Evolutionary conservation across 2,329 filamentous ascomycete genomes (phyloP).

Genomic region (Neonectria neomacrospora): DNA sequence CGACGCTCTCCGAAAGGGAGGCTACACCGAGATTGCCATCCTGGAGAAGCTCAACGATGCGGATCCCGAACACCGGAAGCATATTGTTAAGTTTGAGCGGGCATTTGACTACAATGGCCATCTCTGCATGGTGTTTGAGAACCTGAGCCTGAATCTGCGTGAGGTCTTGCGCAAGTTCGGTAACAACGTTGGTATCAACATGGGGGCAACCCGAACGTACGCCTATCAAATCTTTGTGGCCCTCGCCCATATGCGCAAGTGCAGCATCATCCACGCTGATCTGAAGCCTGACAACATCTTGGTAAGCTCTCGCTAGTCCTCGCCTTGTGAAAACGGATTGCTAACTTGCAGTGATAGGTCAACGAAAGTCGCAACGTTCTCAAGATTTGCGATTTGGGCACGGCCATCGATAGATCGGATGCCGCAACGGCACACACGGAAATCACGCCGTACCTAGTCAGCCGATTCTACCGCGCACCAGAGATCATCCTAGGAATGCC

Average conservation of each 20-base stretch:
- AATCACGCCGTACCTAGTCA: conserved; percentile 94
- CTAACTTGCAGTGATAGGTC: conserved; percentile 60
- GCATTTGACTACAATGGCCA: conserved; percentile 95
- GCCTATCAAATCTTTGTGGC: conserved; percentile 95
- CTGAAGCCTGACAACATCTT: conserved; percentile 98
- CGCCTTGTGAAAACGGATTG: neutral
- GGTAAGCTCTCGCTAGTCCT: conserved; percentile 56
- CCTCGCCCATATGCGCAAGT: conserved; percentile 87
- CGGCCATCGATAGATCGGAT: conserved; percentile 91
- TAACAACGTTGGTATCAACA: conserved; percentile 90
- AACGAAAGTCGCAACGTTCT: conserved; percentile 85
- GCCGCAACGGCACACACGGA: conserved; percentile 77
- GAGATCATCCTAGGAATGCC: conserved; percentile 98
- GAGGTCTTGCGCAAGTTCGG: conserved; percentile 97
- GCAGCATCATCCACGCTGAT: conserved; percentile 94
- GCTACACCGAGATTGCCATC: conserved; percentile 94
- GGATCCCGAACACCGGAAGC: conserved; percentile 89
- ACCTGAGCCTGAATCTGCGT: conserved; percentile 90
- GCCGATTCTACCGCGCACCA: conserved; percentile 95
- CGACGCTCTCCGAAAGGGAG: conserved; percentile 89
- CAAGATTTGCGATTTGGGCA: conserved; percentile 96
- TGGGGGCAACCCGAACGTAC: conserved; percentile 87
- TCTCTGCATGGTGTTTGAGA: conserved; percentile 96
- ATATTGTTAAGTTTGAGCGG: conserved; percentile 87
- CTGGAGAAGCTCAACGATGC: conserved; percentile 86